These are phyloP conservation scores for Colletotrichum neosansevieriae DNA, from an alignment of 2,329 filamentous ascomycete genomes.

Conservation along the genomic window DNA sequence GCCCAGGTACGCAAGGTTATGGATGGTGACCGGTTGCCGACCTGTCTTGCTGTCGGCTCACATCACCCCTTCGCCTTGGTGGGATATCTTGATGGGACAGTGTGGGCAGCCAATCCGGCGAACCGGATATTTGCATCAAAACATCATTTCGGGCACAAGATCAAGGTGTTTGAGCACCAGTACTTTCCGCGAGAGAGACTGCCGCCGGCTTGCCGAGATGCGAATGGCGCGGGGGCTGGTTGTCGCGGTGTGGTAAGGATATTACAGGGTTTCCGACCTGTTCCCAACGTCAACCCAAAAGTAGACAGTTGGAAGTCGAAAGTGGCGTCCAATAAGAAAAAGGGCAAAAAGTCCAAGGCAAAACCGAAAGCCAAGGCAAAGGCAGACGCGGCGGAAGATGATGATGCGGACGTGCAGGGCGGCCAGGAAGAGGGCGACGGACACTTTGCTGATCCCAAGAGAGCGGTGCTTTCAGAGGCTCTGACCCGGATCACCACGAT, in stretches of 20 bases:
- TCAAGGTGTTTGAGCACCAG: constrained; percentile 67
- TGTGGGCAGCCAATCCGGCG: constrained; percentile 62
- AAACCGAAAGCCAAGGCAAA: constrained; percentile 50
- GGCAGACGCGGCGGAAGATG: constrained; percentile 48
- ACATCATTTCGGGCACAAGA: constrained; percentile 52
- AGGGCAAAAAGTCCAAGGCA: constrained; percentile 51
- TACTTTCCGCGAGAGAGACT: constrained; percentile 55
- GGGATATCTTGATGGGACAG: constrained; percentile 65
- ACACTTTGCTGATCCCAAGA: constrained; percentile 52
- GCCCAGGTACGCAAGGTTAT: constrained; percentile 65
- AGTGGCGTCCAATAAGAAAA: constrained; percentile 50
- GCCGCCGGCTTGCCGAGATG: neutral
- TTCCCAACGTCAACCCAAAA: constrained; percentile 62
- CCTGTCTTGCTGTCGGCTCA: constrained; percentile 61
- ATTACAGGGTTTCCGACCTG: constrained; percentile 63
- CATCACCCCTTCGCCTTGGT: constrained; percentile 66
- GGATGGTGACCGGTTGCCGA: constrained; percentile 62
- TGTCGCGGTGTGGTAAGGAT: constrained; percentile 63
- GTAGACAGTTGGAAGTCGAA: constrained; percentile 56
- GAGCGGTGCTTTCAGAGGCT: constrained; percentile 70
- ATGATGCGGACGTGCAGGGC: constrained; percentile 36
- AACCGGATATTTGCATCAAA: constrained; percentile 56
- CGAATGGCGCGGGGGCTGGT: neutral
- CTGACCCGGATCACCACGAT: constrained; percentile 71
- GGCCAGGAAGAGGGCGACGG: constrained; percentile 42